Percentiles rank a stretch among this genome's conserved stretches.
Evolutionary conservation across 140 eudicot genomes (phyloP).

Genomic region (Anethum foeniculum): DNA sequence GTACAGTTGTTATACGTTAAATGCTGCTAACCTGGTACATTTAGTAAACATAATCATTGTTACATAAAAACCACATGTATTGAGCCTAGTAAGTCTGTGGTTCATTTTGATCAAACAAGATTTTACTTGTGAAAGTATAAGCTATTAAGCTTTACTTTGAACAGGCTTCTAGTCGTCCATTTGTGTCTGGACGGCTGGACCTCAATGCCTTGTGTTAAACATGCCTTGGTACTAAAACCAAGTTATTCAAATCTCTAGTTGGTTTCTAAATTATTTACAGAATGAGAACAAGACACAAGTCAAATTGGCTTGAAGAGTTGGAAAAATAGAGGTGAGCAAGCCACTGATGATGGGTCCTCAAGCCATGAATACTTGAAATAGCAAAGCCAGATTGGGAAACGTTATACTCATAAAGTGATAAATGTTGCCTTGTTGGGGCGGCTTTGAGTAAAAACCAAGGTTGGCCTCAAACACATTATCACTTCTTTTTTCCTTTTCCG

Average conservation of each 20-base stretch:
- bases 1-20: no score
- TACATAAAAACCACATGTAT: no score
- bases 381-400: slow-evolving; percentile 1
- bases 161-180: neutral
- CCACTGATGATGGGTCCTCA: slow-evolving; percentile 3
- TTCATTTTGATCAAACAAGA: no score
- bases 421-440: neutral
- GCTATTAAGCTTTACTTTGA: neutral
- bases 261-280: neutral
- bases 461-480: slow-evolving; percentile 7
- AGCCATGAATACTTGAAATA: neutral
- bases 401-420: neutral
- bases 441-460: neutral
- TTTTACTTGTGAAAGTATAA: neutral
- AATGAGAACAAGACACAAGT: neutral
- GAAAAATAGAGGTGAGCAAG: neutral
- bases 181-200: neutral
- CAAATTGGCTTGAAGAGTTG: neutral
- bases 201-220: neutral
- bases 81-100: no score
- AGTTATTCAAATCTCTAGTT: neutral
- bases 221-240: neutral
- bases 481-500: neutral
- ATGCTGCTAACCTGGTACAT: no score
- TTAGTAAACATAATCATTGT: no score